Conservation (phyloP, 75 land plant genomes). For the Adiantum capillusveneris region DNA sequence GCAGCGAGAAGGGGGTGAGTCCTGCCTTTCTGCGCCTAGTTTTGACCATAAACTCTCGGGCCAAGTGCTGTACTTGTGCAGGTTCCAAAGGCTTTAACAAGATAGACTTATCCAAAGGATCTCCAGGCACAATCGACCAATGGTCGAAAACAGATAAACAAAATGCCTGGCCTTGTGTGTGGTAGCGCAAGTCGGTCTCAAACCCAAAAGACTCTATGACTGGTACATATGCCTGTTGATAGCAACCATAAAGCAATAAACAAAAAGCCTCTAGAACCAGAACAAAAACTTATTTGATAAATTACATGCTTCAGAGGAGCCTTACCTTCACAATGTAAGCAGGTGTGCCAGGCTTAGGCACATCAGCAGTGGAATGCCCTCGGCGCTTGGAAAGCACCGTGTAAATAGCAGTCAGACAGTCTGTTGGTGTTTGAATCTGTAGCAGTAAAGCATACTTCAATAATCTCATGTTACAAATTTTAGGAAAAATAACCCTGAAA, state of each 20-base stretch:
- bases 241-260: no score
- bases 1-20: no score
- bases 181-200: constrained; percentile 95
- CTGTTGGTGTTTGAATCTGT: constrained; percentile 99
- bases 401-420: constrained; percentile 95
- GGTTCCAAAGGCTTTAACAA: constrained; percentile 94
- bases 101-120: constrained; percentile 93
- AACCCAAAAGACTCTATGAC: constrained; percentile 99
- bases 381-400: constrained; percentile 88
- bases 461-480: no score
- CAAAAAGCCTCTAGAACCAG: no score
- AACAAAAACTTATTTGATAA: no score
- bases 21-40: constrained; percentile 88
- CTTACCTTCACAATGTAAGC: constrained; percentile 95
- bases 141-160: constrained; percentile 93
- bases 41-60: constrained; percentile 99
- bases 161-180: constrained; percentile 98
- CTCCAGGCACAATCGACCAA: constrained; percentile 98
- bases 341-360: constrained; percentile 96
- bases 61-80: constrained; percentile 92
- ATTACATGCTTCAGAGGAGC: no score
- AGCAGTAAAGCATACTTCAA: no score
- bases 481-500: no score
- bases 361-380: constrained; percentile 97
- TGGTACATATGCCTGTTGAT: constrained; percentile 87